Base-by-base conservation (phyloP, 106 monocot genomes). In the Dactylorhiza incarnata region DNA sequence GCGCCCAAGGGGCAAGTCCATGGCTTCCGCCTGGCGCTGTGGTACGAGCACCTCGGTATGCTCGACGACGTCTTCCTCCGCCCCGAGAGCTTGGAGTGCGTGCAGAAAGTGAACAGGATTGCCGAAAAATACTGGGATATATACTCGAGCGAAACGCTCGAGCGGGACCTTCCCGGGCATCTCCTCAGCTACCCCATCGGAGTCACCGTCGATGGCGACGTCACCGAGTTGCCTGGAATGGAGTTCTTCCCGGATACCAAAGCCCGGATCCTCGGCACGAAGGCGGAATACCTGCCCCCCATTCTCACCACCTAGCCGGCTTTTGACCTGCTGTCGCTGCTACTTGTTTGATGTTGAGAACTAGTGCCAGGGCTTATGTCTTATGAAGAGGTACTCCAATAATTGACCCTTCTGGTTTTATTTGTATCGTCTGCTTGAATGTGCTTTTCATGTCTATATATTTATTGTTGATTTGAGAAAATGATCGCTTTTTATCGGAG, bases 181-280 rank as follows among this genome's bases (percentile, higher is more conserved):
- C 75, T 90, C 16, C 84, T 90, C 43, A 78, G 67, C 45, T 90
- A 90, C 68, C 90, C 90, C 0, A 63, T 90, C 5, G 75, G 53
- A 4, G 73, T 90, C 45, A 71, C 29, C 20, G 9, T 22, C 7
- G 85, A 85, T 1, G 90, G 87, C 2, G 51, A 12, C 15, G 44
- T 90, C 76, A 82, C 58, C 2, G 72, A 85, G 51, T 68, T 84
- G 53, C 81, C 82, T 0, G 87, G 78, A 1, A 53, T 54, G 17
- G 82, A 90, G 80, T 87, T 80, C 78, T 90, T 90, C 78, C 87
- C 90, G 0, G 90, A 90, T 70, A 90, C 90, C 26, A 82, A 81
- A 59, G 90, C 90, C 12, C 79, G 80, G 3, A 65, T 87, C 44
- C 84, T 90, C 2, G 90, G 90, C 5, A 69, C 80, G 78, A 90